Conservation (phyloP, 1,139 yeast species). For the Blastobotrys illinoisensis region DNA sequence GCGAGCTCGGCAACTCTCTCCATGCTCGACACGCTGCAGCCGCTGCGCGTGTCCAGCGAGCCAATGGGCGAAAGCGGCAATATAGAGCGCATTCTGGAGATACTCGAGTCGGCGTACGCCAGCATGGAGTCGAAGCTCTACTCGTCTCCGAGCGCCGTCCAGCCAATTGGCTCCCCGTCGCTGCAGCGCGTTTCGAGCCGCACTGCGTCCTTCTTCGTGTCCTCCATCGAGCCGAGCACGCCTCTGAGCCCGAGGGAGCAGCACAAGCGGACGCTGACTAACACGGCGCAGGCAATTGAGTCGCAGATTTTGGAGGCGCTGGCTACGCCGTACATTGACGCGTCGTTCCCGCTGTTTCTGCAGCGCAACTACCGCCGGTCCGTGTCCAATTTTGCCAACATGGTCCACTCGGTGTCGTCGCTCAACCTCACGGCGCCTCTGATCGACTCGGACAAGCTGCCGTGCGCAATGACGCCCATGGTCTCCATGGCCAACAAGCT, state of each 20-base stretch:
- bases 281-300: constrained; percentile 27
- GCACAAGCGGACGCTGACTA: constrained; percentile 21
- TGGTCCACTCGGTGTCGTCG: constrained; percentile 20
- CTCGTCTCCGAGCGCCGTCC: not conserved
- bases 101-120: constrained; percentile 9
- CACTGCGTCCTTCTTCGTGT: not conserved
- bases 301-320: constrained; percentile 30
- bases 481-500: constrained; percentile 29
- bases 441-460: not conserved
- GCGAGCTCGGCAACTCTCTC: constrained; percentile 28
- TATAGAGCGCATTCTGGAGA: constrained; percentile 8
- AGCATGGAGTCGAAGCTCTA: constrained; percentile 4
- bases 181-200: not conserved
- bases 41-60: not conserved
- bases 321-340: constrained; percentile 29
- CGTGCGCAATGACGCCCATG: constrained; percentile 21
- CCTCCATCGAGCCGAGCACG: constrained; percentile 1
- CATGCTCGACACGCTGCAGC: constrained; percentile 15
- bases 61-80: constrained; percentile 4
- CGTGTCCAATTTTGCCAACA: constrained; percentile 13
- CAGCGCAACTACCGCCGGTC: constrained; percentile 19
- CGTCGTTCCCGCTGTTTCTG: constrained; percentile 19
- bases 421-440: constrained; percentile 16
- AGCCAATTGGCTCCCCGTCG: not conserved
- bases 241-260: constrained; percentile 3